These are phyloP conservation scores for Yamadazyma scolyti DNA, from an alignment of 805 yeast species.

Conservation along the genomic window DNA sequence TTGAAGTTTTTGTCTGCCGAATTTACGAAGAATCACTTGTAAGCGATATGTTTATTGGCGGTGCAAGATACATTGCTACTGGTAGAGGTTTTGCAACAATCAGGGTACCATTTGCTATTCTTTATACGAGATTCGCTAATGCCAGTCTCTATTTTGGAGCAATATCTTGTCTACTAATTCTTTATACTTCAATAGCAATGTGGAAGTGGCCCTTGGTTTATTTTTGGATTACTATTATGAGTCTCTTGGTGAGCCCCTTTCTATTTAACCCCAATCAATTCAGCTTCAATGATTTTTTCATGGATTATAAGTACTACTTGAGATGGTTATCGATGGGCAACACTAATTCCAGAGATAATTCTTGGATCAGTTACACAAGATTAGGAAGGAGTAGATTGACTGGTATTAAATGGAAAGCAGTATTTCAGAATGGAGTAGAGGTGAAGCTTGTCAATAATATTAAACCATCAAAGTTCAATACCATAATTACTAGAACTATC, in stretches of 20 bases:
- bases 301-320: slow-evolving; percentile 59
- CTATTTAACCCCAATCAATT: slow-evolving; percentile 78
- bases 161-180: slow-evolving; percentile 45
- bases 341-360: slow-evolving; percentile 27
- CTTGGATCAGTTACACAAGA: slow-evolving; percentile 49
- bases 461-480: slow-evolving; percentile 46
- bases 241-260: slow-evolving; percentile 68
- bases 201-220: slow-evolving; percentile 60
- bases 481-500: slow-evolving; percentile 37
- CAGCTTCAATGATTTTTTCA: slow-evolving; percentile 62
- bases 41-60: slow-evolving; percentile 75
- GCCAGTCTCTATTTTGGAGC: slow-evolving; percentile 67
- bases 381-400: slow-evolving; percentile 50
- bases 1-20: slow-evolving; percentile 81
- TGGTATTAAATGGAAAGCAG: slow-evolving; percentile 47
- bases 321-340: slow-evolving; percentile 53
- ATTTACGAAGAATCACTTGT: slow-evolving; percentile 68
- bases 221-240: slow-evolving; percentile 69
- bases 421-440: slow-evolving; percentile 35
- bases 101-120: slow-evolving; percentile 69
- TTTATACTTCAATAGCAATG: slow-evolving; percentile 56
- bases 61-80: slow-evolving; percentile 82
- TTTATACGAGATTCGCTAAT: slow-evolving; percentile 69
- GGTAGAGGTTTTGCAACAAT: slow-evolving; percentile 87
- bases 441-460: slow-evolving; percentile 33